Evolutionary conservation across 148 eudicot genomes (phyloP), one percentile per base, ranked within the genome.

Genomic region (Rhododendron henanense): DNA sequence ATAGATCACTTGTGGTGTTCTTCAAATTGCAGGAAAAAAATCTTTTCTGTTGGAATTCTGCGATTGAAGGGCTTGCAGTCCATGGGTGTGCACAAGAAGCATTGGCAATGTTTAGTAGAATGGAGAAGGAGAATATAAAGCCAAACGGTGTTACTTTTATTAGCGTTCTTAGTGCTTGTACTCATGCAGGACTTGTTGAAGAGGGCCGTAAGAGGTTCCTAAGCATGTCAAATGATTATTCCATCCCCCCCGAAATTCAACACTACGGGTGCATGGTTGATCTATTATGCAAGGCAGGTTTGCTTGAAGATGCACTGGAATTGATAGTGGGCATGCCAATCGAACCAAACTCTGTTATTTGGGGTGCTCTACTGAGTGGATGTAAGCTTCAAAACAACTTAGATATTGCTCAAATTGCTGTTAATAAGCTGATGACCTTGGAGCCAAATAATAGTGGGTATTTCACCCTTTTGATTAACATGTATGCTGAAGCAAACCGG

Each of bases 241-340:
- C 25, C 81, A 86, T 86, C 19, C 53, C 47, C 57, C 85, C 82
- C 3, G 88, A 86, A 21, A 61, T 86, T 76, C 85, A 86, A 78
- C 88, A 86, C 39, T 86, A 82, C 2, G 88, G 88, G 45, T 82
- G 88, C 75, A 86, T 86, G 87, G 85, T 86, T 81, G 87, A 86
- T 74, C 44, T 86, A 2, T 86, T 86, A 10, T 82, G 87, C 10
- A 86, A 81, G 57, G 87, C 85, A 81, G 87, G 87, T n/a, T 86
- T 86, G 25, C 35, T 86, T 74, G 81, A 75, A 55, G 85, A 86
- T 16, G 87, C 87, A 19, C 33, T 86, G 45, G 69, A 23, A 75
- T 74, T 86, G 85, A 86, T 86, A 73, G 73, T 81, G 28, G 77
- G 44, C 50, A 86, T 82, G 87, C 33, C 83, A 82, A 86, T 82